phyloP scores from a whole-genome alignment of 2,329 filamentous ascomycete species.

The Cyphellophora europaea region DNA sequence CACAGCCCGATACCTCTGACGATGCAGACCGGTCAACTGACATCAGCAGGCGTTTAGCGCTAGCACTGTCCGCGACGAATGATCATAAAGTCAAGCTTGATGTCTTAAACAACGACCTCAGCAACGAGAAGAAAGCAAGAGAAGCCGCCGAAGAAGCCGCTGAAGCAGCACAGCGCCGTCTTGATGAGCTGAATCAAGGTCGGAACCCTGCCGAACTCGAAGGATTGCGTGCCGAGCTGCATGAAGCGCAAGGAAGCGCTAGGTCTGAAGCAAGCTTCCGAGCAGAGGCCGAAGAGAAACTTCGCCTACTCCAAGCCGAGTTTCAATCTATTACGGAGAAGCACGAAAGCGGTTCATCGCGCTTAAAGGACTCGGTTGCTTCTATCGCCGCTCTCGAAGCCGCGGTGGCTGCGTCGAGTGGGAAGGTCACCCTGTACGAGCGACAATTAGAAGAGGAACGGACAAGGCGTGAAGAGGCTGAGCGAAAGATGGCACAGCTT shows the following conservation, averaged over 20 bases:
- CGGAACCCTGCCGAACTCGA: slow-evolving; percentile 78
- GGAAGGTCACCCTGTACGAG: slow-evolving; percentile 68
- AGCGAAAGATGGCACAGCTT: slow-evolving; percentile 66
- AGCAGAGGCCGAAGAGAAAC: slow-evolving; percentile 64
- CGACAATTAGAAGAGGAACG: slow-evolving; percentile 77
- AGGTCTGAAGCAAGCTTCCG: slow-evolving; percentile 72
- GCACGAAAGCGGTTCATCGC: slow-evolving; percentile 57
- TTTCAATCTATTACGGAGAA: slow-evolving; percentile 66
- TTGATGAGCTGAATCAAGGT: slow-evolving; percentile 75
- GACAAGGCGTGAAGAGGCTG: slow-evolving; percentile 61
- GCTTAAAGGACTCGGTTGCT: slow-evolving; percentile 58
- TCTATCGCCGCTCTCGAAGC: slow-evolving; percentile 67
- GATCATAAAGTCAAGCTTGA: slow-evolving; percentile 74
- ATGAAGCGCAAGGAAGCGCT: slow-evolving; percentile 65
- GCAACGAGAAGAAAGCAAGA: slow-evolving; percentile 70
- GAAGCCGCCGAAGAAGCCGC: slow-evolving; percentile 83
- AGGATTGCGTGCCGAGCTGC: slow-evolving; percentile 73
- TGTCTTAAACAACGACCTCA: slow-evolving; percentile 58
- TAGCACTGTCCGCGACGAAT: slow-evolving; percentile 66
- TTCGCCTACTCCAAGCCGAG: slow-evolving; percentile 73
- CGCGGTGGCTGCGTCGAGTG: slow-evolving; percentile 68
- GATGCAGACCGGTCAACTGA: slow-evolving; percentile 60
- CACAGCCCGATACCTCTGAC: slow-evolving; percentile 51
- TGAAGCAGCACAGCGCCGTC: slow-evolving; percentile 70
- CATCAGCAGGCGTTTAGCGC: slow-evolving; percentile 72